Percentiles rank a stretch among this genome's conserved stretches.
These are phyloP conservation scores for Aspergillus sp. DNA, from an alignment of 2,329 filamentous ascomycete genomes.

Conservation along the genomic window DNA sequence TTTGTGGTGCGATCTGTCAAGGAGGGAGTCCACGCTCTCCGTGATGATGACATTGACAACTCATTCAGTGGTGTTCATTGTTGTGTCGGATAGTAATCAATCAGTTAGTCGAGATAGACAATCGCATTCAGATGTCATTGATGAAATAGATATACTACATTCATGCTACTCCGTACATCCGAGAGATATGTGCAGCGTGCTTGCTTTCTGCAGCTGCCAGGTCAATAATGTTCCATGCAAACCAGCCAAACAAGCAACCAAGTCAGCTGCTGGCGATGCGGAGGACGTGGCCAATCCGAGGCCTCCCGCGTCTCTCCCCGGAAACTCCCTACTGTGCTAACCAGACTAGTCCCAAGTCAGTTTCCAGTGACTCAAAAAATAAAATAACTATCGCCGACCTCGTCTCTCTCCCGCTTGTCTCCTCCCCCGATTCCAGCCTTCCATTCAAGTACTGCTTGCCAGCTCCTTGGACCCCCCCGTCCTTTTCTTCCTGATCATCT, in stretches of 20 bases:
- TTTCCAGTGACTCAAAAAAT: constrained; percentile 25
- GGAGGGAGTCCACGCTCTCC: neutral
- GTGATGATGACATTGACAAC: constrained; percentile 4
- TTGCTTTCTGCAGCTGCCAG: too few species aligned
- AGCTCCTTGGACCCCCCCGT: constrained; percentile 2
- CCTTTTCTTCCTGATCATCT: constrained; percentile 1
- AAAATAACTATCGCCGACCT: constrained; percentile 16
- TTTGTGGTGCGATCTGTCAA: constrained; percentile 6
- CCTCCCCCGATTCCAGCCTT: constrained; percentile 15
- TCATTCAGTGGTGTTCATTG: neutral
- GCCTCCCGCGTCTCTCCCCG: constrained; percentile 15
- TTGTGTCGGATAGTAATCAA: neutral
- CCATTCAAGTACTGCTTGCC: constrained; percentile 3
- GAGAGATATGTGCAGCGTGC: too few species aligned
- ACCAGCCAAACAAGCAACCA: neutral
- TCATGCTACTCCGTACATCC: too few species aligned
- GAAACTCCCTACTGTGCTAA: constrained; percentile 17
- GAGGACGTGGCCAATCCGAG: constrained; percentile 17
- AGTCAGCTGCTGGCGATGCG: constrained; percentile 10
- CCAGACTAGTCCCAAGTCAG: too few species aligned
- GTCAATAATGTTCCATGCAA: neutral
- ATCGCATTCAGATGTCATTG: too few species aligned
- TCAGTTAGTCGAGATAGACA: neutral
- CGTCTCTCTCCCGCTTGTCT: constrained; percentile 7
- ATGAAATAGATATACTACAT: too few species aligned